Conservation (phyloP, 306 rosid genomes). For the Ormosia semicastrata region DNA sequence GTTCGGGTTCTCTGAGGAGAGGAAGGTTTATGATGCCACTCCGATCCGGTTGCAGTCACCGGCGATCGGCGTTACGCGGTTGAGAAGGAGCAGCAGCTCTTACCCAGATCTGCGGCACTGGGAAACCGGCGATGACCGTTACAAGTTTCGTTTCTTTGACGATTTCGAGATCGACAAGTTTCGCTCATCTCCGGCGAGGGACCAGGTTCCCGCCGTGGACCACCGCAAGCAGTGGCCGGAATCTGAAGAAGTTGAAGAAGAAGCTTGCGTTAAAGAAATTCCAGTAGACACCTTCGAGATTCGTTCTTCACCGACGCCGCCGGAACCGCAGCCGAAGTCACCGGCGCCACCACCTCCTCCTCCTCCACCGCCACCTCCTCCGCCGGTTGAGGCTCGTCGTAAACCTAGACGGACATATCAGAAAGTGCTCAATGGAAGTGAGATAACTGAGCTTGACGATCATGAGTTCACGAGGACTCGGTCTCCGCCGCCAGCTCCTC, state of each 20-base stretch:
- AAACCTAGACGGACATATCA: background rate
- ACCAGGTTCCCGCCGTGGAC: background rate
- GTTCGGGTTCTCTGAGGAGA: constrained; percentile 40
- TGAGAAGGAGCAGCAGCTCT: constrained; percentile 77
- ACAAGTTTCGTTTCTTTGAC: constrained; percentile 61
- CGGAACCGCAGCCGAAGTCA: constrained; percentile 23
- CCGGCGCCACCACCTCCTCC: constrained; percentile 42
- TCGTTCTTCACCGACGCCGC: constrained; percentile 25
- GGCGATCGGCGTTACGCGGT: constrained; percentile 21
- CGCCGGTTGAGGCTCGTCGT: constrained; percentile 4
- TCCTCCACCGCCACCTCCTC: constrained; percentile 42
- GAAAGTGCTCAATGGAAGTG: background rate
- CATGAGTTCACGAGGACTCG: background rate
- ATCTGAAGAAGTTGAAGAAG: background rate
- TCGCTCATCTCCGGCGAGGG: constrained; percentile 34
- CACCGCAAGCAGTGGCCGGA: constrained; percentile 16
- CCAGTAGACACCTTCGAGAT: constrained; percentile 53
- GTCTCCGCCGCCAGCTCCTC: constrained; percentile 22
- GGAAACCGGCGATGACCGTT: constrained; percentile 42
- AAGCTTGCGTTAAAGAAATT: constrained; percentile 52
- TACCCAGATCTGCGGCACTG: constrained; percentile 86
- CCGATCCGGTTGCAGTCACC: constrained; percentile 23
- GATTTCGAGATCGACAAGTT: constrained; percentile 62
- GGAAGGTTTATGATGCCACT: constrained; percentile 20
- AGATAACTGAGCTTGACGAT: constrained; percentile 28